Base-by-base conservation (phyloP, 495 filamentous ascomycete species). In the Penicillium lagena region DNA sequence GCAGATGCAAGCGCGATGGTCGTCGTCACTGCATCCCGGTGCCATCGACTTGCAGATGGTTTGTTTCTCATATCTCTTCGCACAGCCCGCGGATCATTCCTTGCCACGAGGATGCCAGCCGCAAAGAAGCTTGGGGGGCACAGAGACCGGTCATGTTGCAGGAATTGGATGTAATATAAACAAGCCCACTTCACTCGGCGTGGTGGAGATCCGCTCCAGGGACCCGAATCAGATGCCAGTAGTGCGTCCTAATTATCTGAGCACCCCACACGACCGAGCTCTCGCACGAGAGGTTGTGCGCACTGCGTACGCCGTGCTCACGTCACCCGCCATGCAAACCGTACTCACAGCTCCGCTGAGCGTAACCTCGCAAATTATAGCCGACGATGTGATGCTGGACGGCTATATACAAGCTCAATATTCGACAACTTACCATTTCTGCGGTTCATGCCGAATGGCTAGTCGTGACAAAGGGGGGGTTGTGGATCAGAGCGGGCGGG, bases 1-100 rank as follows among this genome's bases (percentile, higher is more conserved):
- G 38, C 38, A 40, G 38, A 40, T 40, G 38, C 38, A 40, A 40
- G 38, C 38, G 38, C 38, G 38, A 40, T 40, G 38, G 38, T 40
- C 22, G 38, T 40, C 38, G 38, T 30, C 38, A 2, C 38, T 40
- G 38, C 12, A 40, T 7, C 38, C 38, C 10, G 38, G 38, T 29
- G 38, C 38, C 1, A 29, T 40, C 22, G 38, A 40, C 38, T 30
- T 40, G 22, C 38, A 40, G 22, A 29, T 40, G 38, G 38, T 40
- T 10, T 40, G 38, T 40, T 40, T 40, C 38, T 40, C 38, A 29
- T 29, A 40, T 29, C 38, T 40, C 38, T 40, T 40, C 22, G 38
- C 38, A 17, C 38, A 30, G 38, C 13, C 38, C 14, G 11, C 38
- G 38, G 38, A 40, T 8, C 38, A n/a, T 12, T 29, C 38, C 22